Evolutionary conservation across 805 yeast species (phyloP), one percentile per base, ranked within the genome.

Genomic region (Barnettozyma californica): DNA sequence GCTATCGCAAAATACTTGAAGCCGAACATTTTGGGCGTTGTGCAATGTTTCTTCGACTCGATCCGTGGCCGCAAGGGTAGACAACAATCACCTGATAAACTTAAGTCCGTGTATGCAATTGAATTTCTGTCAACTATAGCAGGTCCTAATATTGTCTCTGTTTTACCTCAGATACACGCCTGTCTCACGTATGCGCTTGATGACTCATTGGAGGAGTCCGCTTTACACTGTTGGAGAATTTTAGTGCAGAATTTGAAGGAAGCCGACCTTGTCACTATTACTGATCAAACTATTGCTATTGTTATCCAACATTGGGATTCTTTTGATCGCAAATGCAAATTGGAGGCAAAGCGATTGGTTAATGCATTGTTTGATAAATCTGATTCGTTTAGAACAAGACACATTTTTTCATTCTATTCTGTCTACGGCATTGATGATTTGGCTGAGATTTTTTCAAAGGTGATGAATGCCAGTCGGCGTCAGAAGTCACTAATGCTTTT

Each of bases 101-200:
- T 83, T 1, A 75, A 79, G 34, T 83, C 92, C 1, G 72, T 92
- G 2, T 71, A 80, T 48, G 97, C 96, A 1, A 76, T 92, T 27
- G 78, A 83, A 35, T 78, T 84, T 49, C 66, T 92, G 21, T 78
- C 87, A 7, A 71, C 74, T 39, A 65, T 80, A 2, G 68, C 80
- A 2, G 75, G 76, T 6, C 68, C 73, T 23, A 71, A 81, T 14
- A 77, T 86, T 27, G 76, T 80, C 5, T 77, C 86, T 2, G 87
- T 88, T 0, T 65, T 86, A 33, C 95, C 96, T 0, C 98, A 91
- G 61, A 78, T 92, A 5, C 84, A 88, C 50, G 85, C 95, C 2
- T 86, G 95, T 57, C 68, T 92, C 11, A 96, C 89, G 60, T 81
- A 90, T 1, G 83, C 92, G 0, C 65, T 91, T 20, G 90, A 83